phyloP scores from a whole-genome alignment of 2,329 filamentous ascomycete species.

The Pseudogymnoascus sp. region DNA sequence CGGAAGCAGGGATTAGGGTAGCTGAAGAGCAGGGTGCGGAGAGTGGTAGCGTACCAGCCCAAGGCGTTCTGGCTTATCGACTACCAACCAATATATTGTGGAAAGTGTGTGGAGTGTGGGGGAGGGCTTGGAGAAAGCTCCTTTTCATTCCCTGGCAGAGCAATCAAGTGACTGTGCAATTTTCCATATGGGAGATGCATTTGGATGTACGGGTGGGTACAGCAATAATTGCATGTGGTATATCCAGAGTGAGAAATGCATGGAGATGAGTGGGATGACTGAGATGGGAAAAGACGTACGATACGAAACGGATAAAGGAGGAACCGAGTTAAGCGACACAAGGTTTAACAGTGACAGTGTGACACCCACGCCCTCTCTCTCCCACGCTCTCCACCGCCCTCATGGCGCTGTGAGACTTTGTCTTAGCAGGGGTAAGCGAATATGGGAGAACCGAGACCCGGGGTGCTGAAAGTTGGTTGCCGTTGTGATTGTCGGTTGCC shows the following conservation, averaged over 20 bases:
- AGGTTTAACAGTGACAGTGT: background rate
- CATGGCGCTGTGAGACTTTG: background rate
- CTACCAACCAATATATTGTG: background rate
- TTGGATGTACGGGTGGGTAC: background rate
- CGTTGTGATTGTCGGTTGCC: constrained; percentile 4
- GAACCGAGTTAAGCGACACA: background rate
- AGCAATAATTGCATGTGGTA: background rate
- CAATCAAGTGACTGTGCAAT: background rate
- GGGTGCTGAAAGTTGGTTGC: background rate
- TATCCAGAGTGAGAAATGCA: background rate
- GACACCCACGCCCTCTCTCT: background rate
- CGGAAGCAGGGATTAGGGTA: constrained; percentile 7
- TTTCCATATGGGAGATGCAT: background rate
- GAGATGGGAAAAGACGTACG: background rate
- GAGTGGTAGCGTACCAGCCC: constrained; percentile 7
- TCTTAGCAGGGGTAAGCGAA: constrained; percentile 1
- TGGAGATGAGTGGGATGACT: background rate
- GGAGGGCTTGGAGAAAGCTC: background rate
- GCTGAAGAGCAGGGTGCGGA: constrained; percentile 8
- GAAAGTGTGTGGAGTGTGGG: constrained; percentile 2
- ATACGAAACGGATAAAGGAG: background rate
- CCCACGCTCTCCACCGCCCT: background rate
- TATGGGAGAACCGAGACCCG: background rate
- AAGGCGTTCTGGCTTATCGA: constrained; percentile 4
- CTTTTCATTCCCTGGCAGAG: background rate